Base-by-base conservation (phyloP, 2,329 filamentous ascomycete genomes). In the Aspergillus floridensis region DNA sequence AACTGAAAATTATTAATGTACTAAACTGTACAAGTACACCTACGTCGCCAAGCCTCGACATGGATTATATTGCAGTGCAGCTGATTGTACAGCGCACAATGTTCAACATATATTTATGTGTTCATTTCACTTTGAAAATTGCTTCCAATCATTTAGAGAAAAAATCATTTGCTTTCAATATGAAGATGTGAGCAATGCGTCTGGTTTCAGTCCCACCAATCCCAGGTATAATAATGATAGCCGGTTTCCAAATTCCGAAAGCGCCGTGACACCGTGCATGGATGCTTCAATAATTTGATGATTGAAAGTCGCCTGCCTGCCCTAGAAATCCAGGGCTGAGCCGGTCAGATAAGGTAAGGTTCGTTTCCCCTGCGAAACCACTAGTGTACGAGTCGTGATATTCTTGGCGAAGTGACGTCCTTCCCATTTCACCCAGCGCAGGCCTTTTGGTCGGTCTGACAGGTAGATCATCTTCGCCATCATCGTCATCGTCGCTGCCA, bases 401-500 rank as follows among this genome's bases (percentile, higher is more conserved):
- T 21, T 68, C 66, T 49, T 63, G 66, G 24, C 62, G 63, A 29
- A 67, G 60, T 46, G 67, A 60, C 31, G 63, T 44, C 47, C 69
- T 65, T 51, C 67, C 63, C 14, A 63, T 47, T 19, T 66, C 56
- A 60, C 61, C 64, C 32, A 72, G 57, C 50, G 66, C 68, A 22
- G 66, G 72, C 35, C 74, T 69, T 63, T 78, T 76, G n/a, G 69
- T 48, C 51, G 74, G 67, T 31, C 70, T 68, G 24, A 64, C 60
- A n/a, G 79, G 72, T 10, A 75, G 76, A 44, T 80, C 78, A 47
- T 84, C n/a, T n/a, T n/a, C 77, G 56, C 80, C 77, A 57, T 82
- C 81, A 16, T 44, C 38, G 16, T 44, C 38, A 44, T 44, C 16
- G 51, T 81, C 81, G 65, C 80, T 84, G 14, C 77, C 75, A 4